These are phyloP conservation scores for Solanum peruvianum DNA, from an alignment of 257 asterid species.

Conservation along the genomic window DNA sequence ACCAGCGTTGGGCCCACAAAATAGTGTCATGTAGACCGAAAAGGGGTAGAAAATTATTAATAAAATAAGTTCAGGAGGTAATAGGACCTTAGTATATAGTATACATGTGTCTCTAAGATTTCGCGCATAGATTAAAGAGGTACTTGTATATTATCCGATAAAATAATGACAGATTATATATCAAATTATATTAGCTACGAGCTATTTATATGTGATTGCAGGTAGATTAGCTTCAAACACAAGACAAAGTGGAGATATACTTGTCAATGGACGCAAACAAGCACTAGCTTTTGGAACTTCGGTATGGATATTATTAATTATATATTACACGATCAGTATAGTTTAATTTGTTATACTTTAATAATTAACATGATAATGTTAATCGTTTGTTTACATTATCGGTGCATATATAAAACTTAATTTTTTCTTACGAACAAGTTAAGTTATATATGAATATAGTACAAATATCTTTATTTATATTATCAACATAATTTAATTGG, in stretches of 20 bases:
- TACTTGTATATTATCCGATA: no score
- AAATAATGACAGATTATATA: background rate
- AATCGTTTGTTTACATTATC: background rate
- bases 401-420: background rate
- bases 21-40: no score
- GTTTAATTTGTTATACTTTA: background rate
- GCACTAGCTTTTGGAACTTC: slow-evolving; percentile 11
- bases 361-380: background rate
- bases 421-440: background rate
- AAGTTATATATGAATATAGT: background rate
- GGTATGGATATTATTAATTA: background rate
- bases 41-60: no score
- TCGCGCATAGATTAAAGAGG: no score
- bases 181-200: background rate
- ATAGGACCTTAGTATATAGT: no score
- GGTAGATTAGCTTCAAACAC: slow-evolving; percentile 11
- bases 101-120: no score
- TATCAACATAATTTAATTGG: background rate
- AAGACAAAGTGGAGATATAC: slow-evolving; percentile 10
- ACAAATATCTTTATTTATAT: background rate
- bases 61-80: no score
- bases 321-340: background rate
- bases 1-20: no score
- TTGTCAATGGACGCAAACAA: slow-evolving; percentile 5
- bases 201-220: background rate